Conservation (phyloP, 2,329 filamentous ascomycete genomes). For the Botrytis sinoallii region DNA sequence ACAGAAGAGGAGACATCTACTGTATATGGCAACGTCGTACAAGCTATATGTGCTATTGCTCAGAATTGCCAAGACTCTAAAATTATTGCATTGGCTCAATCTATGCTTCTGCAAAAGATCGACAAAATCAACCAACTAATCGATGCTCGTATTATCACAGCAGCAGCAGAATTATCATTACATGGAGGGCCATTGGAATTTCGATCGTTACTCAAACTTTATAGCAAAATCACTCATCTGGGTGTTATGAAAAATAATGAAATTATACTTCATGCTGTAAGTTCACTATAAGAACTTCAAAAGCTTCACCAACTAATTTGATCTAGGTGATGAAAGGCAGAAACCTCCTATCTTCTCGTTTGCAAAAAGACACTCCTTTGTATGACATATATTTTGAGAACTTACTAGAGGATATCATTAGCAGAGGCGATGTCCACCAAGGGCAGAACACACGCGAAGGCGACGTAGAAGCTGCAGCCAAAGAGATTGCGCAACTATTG, state of each 20-base stretch:
- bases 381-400: conserved; percentile 83
- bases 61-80: conserved; percentile 79
- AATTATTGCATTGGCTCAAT: conserved; percentile 87
- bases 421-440: conserved; percentile 82
- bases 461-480: conserved; percentile 77
- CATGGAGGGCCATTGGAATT: conserved; percentile 80
- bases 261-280: conserved; percentile 67
- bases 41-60: conserved; percentile 90
- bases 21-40: conserved; percentile 85
- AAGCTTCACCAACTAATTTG: conserved; percentile 15
- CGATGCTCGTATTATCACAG: conserved; percentile 80
- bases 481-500: conserved; percentile 83
- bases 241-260: conserved; percentile 67
- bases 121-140: conserved; percentile 76
- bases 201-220: conserved; percentile 79
- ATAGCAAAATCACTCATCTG: conserved; percentile 70
- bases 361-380: conserved; percentile 66
- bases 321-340: conserved; percentile 70
- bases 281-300: conserved; percentile 34
- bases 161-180: conserved; percentile 74
- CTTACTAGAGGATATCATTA: conserved; percentile 81
- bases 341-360: conserved; percentile 69
- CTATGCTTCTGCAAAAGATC: conserved; percentile 95
- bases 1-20: conserved; percentile 75
- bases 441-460: conserved; percentile 69